Evolutionary conservation across 441 rosid species (phyloP).

Genomic region (Erodium moschatum): DNA sequence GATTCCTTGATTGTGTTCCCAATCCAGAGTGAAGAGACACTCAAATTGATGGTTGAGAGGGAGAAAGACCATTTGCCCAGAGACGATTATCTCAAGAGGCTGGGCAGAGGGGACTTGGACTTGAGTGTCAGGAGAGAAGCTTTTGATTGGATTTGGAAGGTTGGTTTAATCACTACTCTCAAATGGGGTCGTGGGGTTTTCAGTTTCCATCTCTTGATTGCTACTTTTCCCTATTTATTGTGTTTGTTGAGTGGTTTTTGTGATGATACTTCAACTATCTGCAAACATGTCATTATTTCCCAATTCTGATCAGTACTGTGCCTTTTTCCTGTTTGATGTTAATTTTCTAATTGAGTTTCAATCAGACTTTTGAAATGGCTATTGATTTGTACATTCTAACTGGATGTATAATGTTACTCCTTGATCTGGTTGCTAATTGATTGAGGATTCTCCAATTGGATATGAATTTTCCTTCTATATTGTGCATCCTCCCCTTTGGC

Average conservation of each 20-base stretch:
- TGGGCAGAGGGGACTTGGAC: slow-evolving; percentile 40
- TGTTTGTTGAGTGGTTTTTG: slow-evolving; percentile 10
- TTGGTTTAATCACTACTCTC: slow-evolving; percentile 20
- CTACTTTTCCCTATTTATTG: background rate
- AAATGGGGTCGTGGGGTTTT: slow-evolving; percentile 14
- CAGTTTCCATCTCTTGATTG: slow-evolving; percentile 19
- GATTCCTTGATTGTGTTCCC: slow-evolving; percentile 35
- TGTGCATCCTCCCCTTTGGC: background rate
- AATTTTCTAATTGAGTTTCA: background rate
- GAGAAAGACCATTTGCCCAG: slow-evolving; percentile 38
- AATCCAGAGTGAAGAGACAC: slow-evolving; percentile 31
- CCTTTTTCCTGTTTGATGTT: background rate
- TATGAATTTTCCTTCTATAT: background rate
- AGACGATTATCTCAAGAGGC: slow-evolving; percentile 42
- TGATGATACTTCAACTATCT: background rate
- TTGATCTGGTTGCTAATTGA: background rate
- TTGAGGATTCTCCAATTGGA: background rate
- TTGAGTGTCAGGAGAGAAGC: slow-evolving; percentile 38
- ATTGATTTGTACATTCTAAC: slow-evolving; percentile 10
- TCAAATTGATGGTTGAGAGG: slow-evolving; percentile 42
- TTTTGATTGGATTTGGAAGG: slow-evolving; percentile 52
- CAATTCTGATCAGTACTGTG: slow-evolving; percentile 9
- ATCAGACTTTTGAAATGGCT: background rate
- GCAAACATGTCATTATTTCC: slow-evolving; percentile 19
- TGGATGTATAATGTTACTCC: slow-evolving; percentile 1